These are phyloP conservation scores for Symbiodinium pilosum DNA, from an alignment of 73 alveolate species.

Conservation along the genomic window DNA sequence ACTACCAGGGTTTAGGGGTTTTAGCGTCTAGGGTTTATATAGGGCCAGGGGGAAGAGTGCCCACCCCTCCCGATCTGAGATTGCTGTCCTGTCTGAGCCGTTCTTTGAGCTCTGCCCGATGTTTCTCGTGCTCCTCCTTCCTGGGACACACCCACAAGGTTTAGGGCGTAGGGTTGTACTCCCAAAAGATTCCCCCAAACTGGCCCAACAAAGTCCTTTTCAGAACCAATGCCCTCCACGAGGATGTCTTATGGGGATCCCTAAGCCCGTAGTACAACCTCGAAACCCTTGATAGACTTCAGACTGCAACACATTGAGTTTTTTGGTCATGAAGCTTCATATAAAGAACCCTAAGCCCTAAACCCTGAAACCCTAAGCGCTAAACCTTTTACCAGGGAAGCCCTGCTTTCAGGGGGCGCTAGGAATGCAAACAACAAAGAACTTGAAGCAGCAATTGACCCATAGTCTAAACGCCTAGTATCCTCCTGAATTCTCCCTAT, in stretches of 20 bases:
- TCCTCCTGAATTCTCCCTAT: too few species aligned
- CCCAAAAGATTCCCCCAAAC: too few species aligned
- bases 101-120: slow-evolving; percentile 73
- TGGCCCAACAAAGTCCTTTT: too few species aligned
- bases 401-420: too few species aligned
- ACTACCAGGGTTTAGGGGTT: too few species aligned
- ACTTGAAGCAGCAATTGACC: not conserved
- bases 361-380: not conserved
- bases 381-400: too few species aligned
- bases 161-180: not conserved
- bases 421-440: not conserved
- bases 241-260: too few species aligned
- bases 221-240: too few species aligned
- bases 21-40: too few species aligned
- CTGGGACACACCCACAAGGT: not conserved
- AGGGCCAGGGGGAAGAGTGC: too few species aligned
- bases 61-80: too few species aligned
- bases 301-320: not conserved
- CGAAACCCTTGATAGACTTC: not conserved
- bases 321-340: not conserved
- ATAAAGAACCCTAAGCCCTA: not conserved
- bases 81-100: slow-evolving; percentile 78
- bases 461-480: not conserved
- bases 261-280: too few species aligned
- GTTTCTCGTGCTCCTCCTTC: slow-evolving; percentile 88